Evolutionary conservation across 2,329 filamentous ascomycete species (phyloP), one percentile per base, ranked within the genome.

Genomic region (Hirsutella minnesotensis): DNA sequence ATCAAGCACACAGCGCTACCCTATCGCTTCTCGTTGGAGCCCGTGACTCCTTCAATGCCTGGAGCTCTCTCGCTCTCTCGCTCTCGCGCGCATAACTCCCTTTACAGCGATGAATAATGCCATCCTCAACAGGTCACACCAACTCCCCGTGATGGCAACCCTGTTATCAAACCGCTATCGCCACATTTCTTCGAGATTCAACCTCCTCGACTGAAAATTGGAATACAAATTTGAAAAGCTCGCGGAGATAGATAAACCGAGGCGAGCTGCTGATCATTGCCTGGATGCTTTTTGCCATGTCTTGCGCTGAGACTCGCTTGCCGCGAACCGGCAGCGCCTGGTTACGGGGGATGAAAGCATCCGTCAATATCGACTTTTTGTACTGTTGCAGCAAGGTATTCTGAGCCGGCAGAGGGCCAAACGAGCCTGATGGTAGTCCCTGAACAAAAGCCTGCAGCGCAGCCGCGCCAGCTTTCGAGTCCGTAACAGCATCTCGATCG

Each of bases 211-310:
- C 64, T 39, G 82, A 77, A 55, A 90, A 90, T 3, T 86, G 84
- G 59, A 94, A 94, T 3, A 95, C 87, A 34, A 90, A 71, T 42
- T 77, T 75, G 65, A 86, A 95, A 13, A 95, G 68, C 53, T 95
- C 88, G 40, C 79, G 72, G 48, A 95, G 66, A 71, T 90, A 95
- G 9, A 69, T 69, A 60, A 92, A 92, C 53, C 88, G 79, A 44
- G 61, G 55, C 22, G 73, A 72, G 31, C 77, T 79, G 44, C 77
- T 70, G 41, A 76, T 75, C 75, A 95, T 85, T 69, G 81, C 82
- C 41, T 75, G 70, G 7, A 95, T 83, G 40, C 85, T 86, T 59
- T 81, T 83, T 30, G 84, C 85, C 48, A 94, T 77, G 51, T 95
- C 88, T n/a, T 70, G 64, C 0, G 86, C 84, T 3, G 69, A 72